phyloP scores from a whole-genome alignment of 352 stramenopile species.

The Paralagenidium karlingii region DNA sequence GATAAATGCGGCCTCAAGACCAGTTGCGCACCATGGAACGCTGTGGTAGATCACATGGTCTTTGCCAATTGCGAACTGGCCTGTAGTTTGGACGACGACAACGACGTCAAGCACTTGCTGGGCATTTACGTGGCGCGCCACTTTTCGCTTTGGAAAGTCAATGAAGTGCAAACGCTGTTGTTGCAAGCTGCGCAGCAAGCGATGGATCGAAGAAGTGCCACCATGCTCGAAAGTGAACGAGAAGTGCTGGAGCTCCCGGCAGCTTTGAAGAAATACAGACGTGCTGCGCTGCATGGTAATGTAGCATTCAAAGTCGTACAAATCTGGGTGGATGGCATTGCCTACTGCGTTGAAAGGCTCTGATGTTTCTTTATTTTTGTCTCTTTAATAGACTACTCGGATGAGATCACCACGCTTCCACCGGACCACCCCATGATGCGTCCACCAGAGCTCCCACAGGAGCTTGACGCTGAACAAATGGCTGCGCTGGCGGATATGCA shows the following conservation, averaged over 20 bases:
- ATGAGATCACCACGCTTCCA: slow-evolving; percentile 77
- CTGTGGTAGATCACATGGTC: slow-evolving; percentile 51
- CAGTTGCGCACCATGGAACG: slow-evolving; percentile 49
- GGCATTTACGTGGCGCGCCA: slow-evolving; percentile 75
- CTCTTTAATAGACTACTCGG: slow-evolving; percentile 70
- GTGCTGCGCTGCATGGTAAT: slow-evolving; percentile 44
- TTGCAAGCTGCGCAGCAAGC: slow-evolving; percentile 50
- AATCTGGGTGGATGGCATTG: no score
- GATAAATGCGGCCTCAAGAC: slow-evolving; percentile 62
- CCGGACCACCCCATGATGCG: slow-evolving; percentile 78
- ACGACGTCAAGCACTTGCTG: slow-evolving; percentile 54
- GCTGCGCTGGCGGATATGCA: slow-evolving; percentile 33
- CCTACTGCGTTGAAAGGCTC: no score
- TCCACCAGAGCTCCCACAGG: slow-evolving; percentile 40
- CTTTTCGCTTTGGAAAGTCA: slow-evolving; percentile 72
- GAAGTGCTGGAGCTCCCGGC: slow-evolving; percentile 46
- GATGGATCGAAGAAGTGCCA: slow-evolving; percentile 29
- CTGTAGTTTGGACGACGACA: slow-evolving; percentile 34
- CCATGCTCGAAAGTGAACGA: slow-evolving; percentile 27
- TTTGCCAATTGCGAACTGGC: slow-evolving; percentile 81
- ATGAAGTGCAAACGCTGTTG: slow-evolving; percentile 59
- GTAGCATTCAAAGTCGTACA: background rate
- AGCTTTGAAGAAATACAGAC: slow-evolving; percentile 58
- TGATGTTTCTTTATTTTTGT: background rate
- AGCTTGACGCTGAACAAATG: slow-evolving; percentile 28